phyloP scores from a whole-genome alignment of 352 stramenopile species.

The Pythium guiyangense region DNA sequence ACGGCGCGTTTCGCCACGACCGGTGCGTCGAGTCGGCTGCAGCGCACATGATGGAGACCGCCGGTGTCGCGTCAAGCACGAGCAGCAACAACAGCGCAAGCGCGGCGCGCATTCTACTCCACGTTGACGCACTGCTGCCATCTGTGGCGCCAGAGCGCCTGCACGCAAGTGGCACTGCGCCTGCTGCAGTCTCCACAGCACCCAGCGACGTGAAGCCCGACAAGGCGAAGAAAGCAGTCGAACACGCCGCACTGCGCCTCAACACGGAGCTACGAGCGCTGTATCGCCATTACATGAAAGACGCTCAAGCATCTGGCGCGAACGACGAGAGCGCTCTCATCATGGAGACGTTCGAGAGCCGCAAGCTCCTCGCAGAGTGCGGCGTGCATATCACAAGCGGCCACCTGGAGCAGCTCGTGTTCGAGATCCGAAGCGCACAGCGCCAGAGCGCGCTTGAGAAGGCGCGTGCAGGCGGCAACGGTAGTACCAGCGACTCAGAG shows the following conservation, averaged over 20 bases:
- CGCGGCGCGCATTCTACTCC: slow-evolving; percentile 33
- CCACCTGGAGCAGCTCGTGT: slow-evolving; percentile 34
- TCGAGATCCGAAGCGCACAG: slow-evolving; percentile 33
- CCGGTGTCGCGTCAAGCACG: neutral
- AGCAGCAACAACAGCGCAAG: neutral
- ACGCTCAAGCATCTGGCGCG: slow-evolving; percentile 12
- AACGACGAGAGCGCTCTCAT: slow-evolving; percentile 22
- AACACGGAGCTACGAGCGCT: slow-evolving; percentile 59
- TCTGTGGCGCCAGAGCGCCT: neutral
- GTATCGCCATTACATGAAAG: slow-evolving; percentile 50
- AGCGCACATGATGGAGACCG: slow-evolving; percentile 10
- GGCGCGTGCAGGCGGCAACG: neutral
- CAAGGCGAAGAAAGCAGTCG: slow-evolving; percentile 42
- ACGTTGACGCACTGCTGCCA: slow-evolving; percentile 45
- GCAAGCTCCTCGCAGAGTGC: slow-evolving; percentile 37
- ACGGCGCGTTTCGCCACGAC: slow-evolving; percentile 42
- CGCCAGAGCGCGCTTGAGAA: too few species aligned
- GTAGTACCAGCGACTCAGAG: neutral
- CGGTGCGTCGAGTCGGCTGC: slow-evolving; percentile 17
- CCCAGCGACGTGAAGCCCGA: slow-evolving; percentile 15
- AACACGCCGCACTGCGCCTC: slow-evolving; percentile 47
- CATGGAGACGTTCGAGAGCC: slow-evolving; percentile 49
- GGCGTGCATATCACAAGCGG: slow-evolving; percentile 34
- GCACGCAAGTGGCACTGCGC: neutral
- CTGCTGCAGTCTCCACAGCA: neutral